phyloP scores from a whole-genome alignment of 1,284 basidiomycete species.

The Coniophora puteana region DNA sequence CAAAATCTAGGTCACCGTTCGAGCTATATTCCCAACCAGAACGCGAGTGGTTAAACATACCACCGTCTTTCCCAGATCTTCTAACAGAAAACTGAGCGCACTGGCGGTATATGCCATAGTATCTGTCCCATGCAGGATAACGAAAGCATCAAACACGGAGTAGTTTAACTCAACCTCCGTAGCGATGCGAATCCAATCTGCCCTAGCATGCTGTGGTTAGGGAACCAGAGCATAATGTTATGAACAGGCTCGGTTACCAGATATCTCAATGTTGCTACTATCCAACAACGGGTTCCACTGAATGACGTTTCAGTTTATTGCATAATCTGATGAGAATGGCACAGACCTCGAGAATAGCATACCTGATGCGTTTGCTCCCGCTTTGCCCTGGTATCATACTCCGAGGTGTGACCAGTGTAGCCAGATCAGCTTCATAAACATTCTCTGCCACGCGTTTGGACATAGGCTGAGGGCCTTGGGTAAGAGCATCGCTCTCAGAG shows the following conservation, averaged over 20 bases:
- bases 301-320: constrained; percentile 6
- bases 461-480: no score
- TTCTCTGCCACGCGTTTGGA: constrained; percentile 54
- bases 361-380: constrained; percentile 68
- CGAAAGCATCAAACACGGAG: constrained; percentile 80
- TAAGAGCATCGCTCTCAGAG: no score
- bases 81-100: constrained; percentile 84
- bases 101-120: constrained; percentile 90
- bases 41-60: constrained; percentile 34
- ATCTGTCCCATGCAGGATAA: constrained; percentile 90
- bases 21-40: neutral
- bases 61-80: constrained; percentile 88
- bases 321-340: neutral
- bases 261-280: constrained; percentile 82
- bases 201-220: constrained; percentile 11
- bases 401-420: constrained; percentile 73
- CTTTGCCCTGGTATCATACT: constrained; percentile 58
- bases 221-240: constrained; percentile 4
- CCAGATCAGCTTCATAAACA: constrained; percentile 67
- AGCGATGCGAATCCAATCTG: constrained; percentile 88
- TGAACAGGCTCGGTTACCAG: constrained; percentile 40
- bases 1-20: constrained; percentile 52
- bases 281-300: constrained; percentile 87
- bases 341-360: constrained; percentile 74
- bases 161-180: constrained; percentile 92